Evolutionary conservation across 2,329 filamentous ascomycete genomes (phyloP).

Genomic region (Sclerotinia nivalis): DNA sequence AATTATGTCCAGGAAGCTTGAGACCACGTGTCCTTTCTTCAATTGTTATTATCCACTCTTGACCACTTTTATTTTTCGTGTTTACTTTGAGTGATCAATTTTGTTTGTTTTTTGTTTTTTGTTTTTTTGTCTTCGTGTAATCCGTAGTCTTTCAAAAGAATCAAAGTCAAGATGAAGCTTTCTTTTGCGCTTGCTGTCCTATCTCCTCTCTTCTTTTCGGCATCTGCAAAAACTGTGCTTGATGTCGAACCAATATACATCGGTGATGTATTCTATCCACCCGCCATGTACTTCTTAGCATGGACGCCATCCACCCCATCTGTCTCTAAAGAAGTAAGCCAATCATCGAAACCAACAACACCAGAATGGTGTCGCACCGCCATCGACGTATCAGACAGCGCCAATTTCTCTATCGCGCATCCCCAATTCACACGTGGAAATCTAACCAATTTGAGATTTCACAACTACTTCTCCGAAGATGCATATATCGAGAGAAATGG

Average conservation of each 20-base stretch:
- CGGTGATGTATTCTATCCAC: conserved; percentile 38
- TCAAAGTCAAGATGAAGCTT: conserved; percentile 27
- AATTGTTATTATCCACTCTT: conserved; percentile 9
- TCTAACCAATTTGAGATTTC: conserved; percentile 30
- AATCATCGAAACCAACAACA: not conserved
- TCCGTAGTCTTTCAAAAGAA: too few relatives aligned
- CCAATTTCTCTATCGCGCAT: conserved; percentile 27
- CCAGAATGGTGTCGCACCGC: conserved; percentile 36
- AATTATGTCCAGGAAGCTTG: conserved; percentile 1
- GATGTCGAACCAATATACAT: conserved; percentile 36
- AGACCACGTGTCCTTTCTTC: conserved; percentile 30
- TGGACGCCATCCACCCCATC: conserved; percentile 30
- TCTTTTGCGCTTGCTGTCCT: not conserved
- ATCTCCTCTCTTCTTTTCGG: not conserved
- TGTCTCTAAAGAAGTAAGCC: not conserved
- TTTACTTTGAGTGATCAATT: not conserved
- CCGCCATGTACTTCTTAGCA: conserved; percentile 37
- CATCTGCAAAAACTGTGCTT: conserved; percentile 17
- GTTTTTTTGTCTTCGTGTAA: not conserved
- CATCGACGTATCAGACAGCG: conserved; percentile 27
- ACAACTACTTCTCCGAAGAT: conserved; percentile 33
- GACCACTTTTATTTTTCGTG: not conserved
- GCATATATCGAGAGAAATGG: conserved; percentile 35
- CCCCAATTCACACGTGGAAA: conserved; percentile 25
- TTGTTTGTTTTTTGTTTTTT: not conserved